A percentile compares a stretch with the other conserved stretches of the same genome.
These are phyloP conservation scores for Trichoderma guizhouense DNA, from an alignment of 2,329 filamentous ascomycete species.

Conservation along the genomic window DNA sequence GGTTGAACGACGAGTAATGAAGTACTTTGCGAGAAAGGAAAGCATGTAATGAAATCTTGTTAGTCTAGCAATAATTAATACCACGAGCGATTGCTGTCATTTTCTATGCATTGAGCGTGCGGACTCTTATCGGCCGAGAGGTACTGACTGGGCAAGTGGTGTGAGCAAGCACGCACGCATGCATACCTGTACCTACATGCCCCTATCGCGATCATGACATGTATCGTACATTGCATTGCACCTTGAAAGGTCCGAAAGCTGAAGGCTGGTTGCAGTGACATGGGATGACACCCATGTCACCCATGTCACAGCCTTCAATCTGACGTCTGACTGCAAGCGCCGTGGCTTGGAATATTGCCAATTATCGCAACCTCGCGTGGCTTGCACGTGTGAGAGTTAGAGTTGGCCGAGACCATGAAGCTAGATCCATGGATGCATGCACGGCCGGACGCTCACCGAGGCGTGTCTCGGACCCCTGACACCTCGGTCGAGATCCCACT, in stretches of 20 bases:
- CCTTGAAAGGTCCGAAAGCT: background rate
- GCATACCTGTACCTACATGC: background rate
- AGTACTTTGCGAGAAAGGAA: background rate
- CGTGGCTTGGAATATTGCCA: background rate
- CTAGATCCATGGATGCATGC: background rate
- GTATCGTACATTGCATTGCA: slow-evolving; percentile 1
- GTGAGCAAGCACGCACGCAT: background rate
- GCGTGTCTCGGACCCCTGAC: background rate
- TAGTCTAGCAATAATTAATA: background rate
- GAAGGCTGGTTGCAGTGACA: background rate
- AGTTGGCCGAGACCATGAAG: background rate
- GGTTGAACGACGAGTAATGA: slow-evolving; percentile 43
- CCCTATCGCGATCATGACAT: background rate
- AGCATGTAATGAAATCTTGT: slow-evolving; percentile 6
- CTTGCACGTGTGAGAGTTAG: background rate
- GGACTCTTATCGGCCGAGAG: background rate
- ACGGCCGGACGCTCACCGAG: background rate
- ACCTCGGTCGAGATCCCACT: background rate
- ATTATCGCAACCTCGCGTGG: background rate
- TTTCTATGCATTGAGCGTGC: background rate
- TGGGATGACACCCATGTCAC: background rate
- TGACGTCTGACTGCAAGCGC: background rate
- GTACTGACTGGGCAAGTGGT: background rate
- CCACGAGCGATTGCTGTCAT: background rate
- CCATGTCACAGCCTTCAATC: background rate